phyloP scores from a whole-genome alignment of 2,329 filamentous ascomycete genomes.

The Tricladium varicosporioides region DNA sequence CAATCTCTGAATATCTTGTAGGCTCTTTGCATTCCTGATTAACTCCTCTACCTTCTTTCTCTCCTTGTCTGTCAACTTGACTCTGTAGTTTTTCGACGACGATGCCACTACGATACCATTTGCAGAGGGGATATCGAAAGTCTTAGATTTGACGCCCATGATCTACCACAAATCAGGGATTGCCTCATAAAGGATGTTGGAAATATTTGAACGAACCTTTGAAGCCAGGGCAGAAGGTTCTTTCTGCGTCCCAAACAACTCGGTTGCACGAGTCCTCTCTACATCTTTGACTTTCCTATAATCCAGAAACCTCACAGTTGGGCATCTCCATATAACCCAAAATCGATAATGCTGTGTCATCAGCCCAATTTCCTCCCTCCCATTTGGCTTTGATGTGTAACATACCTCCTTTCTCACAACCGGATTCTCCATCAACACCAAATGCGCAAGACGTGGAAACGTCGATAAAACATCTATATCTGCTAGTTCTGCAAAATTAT shows the following conservation, averaged over 20 bases:
- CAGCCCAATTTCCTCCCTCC: slow-evolving; percentile 3
- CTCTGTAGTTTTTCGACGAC: slow-evolving; percentile 66
- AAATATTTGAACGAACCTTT: slow-evolving; percentile 48
- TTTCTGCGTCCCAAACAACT: slow-evolving; percentile 78
- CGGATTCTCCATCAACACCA: slow-evolving; percentile 83
- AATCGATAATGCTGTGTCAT: slow-evolving; percentile 76
- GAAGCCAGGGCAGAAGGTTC: slow-evolving; percentile 78
- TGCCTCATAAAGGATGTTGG: neutral
- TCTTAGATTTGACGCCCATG: slow-evolving; percentile 77
- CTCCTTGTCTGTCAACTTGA: slow-evolving; percentile 86
- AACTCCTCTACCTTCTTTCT: slow-evolving; percentile 80
- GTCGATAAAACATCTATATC: slow-evolving; percentile 79
- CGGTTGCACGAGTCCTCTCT: slow-evolving; percentile 72
- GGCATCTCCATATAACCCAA: slow-evolving; percentile 87
- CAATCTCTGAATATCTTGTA: slow-evolving; percentile 85
- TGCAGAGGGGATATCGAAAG: slow-evolving; percentile 59
- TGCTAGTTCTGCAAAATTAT: slow-evolving; percentile 78
- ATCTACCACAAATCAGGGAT: slow-evolving; percentile 50
- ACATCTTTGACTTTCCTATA: slow-evolving; percentile 86
- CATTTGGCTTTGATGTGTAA: slow-evolving; percentile 14
- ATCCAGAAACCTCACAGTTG: slow-evolving; percentile 84
- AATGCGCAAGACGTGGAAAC: slow-evolving; percentile 70
- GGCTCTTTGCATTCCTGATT: slow-evolving; percentile 82
- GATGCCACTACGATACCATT: slow-evolving; percentile 44
- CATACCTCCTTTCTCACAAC: slow-evolving; percentile 88